phyloP scores from a whole-genome alignment of 495 filamentous ascomycete genomes.

The Xanthoparmelia taractica region DNA sequence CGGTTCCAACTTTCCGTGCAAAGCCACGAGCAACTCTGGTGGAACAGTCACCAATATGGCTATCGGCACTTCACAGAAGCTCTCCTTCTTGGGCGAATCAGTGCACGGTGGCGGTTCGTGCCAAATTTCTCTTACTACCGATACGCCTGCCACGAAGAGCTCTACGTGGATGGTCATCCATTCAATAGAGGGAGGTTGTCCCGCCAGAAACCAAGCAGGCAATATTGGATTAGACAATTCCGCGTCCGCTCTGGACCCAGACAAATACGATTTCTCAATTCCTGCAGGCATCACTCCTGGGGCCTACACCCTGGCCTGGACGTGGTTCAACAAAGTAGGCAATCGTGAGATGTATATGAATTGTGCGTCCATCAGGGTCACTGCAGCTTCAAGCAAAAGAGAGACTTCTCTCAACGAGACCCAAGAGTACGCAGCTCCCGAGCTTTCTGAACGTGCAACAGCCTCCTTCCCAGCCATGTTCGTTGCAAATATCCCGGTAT shows the following conservation, averaged over 20 bases:
- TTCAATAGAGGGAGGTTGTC: slow-evolving; percentile 37
- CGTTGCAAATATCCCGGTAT: slow-evolving; percentile 46
- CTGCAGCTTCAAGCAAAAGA: slow-evolving; percentile 36
- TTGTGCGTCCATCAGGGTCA: slow-evolving; percentile 48
- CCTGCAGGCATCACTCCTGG: slow-evolving; percentile 53
- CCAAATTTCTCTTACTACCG: slow-evolving; percentile 40
- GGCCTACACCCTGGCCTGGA: slow-evolving; percentile 47
- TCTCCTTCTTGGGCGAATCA: slow-evolving; percentile 22
- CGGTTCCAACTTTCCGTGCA: slow-evolving; percentile 75
- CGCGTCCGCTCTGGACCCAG: slow-evolving; percentile 14
- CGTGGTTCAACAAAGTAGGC: slow-evolving; percentile 50
- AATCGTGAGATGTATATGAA: slow-evolving; percentile 58
- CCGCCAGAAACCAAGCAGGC: slow-evolving; percentile 27
- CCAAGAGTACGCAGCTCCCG: slow-evolving; percentile 5
- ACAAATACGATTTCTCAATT: slow-evolving; percentile 54
- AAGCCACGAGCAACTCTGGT: slow-evolving; percentile 28
- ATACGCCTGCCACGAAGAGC: slow-evolving; percentile 34
- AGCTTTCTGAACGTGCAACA: slow-evolving; percentile 20
- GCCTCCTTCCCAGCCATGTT: slow-evolving; percentile 45
- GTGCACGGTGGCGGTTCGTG: slow-evolving; percentile 33
- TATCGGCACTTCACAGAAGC: slow-evolving; percentile 10
- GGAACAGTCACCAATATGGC: slow-evolving; percentile 9
- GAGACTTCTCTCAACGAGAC: slow-evolving; percentile 10
- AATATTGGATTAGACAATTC: slow-evolving; percentile 31
- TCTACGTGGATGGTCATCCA: slow-evolving; percentile 35